phyloP scores from a whole-genome alignment of 306 rosid species.

The Sechiopsis laciniata region DNA sequence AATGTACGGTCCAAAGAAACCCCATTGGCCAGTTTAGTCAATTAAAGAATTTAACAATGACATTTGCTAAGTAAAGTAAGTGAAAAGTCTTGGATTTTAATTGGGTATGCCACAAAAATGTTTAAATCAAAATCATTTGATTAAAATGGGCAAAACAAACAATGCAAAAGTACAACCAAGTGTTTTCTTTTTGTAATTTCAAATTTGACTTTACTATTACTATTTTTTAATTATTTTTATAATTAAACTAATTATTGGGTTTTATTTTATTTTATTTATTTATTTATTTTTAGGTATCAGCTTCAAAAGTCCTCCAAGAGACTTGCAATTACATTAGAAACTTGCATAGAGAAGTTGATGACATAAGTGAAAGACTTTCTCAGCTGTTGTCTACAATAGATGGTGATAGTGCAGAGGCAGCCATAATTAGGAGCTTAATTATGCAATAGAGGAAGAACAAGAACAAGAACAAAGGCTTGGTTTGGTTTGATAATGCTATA shows the following conservation, averaged over 20 bases:
- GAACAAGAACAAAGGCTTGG: background rate
- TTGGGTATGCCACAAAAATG: background rate
- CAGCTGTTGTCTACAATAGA: slow-evolving; percentile 87
- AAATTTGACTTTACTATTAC: slow-evolving; percentile 9
- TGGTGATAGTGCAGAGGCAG: slow-evolving; percentile 85
- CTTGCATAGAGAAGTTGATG: slow-evolving; percentile 87
- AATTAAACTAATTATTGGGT: background rate
- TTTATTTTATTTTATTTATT: too few species aligned
- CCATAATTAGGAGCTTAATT: slow-evolving; percentile 86
- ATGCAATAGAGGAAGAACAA: slow-evolving; percentile 38
- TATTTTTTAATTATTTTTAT: background rate
- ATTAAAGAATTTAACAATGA: slow-evolving; percentile 16
- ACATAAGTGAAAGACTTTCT: slow-evolving; percentile 75
- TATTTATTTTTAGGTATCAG: slow-evolving; percentile 54
- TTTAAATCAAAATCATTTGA: background rate
- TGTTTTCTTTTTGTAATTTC: slow-evolving; percentile 1
- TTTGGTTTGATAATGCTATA: slow-evolving; percentile 4
- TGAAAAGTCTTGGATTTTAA: background rate
- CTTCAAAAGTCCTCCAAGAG: slow-evolving; percentile 97
- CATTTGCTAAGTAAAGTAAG: slow-evolving; percentile 7
- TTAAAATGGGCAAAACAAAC: background rate
- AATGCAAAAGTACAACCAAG: slow-evolving; percentile 12
- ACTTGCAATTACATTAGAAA: slow-evolving; percentile 91
- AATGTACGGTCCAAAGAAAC: slow-evolving; percentile 14
- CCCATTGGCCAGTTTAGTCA: slow-evolving; percentile 5